A percentile compares a stretch with the other conserved stretches of the same genome.
phyloP scores from a whole-genome alignment of 225 moss, liverwort and hornwort species.

The Physcomitrium patens region DNA sequence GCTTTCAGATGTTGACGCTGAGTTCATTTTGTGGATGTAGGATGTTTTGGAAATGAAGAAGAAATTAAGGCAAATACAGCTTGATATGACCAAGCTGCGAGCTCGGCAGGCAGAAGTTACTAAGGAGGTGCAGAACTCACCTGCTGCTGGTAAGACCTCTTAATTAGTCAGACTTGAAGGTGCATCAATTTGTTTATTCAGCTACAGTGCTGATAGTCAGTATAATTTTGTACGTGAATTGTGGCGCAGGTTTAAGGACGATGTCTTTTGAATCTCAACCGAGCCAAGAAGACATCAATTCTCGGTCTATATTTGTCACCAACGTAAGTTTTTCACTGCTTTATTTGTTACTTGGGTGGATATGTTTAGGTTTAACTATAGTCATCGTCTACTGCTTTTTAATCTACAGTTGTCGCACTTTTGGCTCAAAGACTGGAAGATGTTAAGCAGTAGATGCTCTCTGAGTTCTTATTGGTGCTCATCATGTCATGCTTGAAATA shows the following conservation, averaged over 20 bases:
- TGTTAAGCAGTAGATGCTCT: background rate
- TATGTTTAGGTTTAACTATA: background rate
- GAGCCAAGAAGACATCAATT: constrained; percentile 75
- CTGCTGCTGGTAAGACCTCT: constrained; percentile 57
- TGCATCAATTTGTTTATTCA: background rate
- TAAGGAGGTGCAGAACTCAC: constrained; percentile 86
- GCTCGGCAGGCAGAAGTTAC: constrained; percentile 96
- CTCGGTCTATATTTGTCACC: constrained; percentile 78
- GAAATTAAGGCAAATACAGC: constrained; percentile 94
- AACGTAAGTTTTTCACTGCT: constrained; percentile 65
- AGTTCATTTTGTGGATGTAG: constrained; percentile 33
- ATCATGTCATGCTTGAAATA: constrained; percentile 5
- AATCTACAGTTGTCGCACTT: background rate
- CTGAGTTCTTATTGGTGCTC: constrained; percentile 17
- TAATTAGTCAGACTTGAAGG: constrained; percentile 11
- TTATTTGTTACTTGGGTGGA: background rate
- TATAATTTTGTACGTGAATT: background rate
- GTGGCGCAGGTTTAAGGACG: constrained; percentile 51
- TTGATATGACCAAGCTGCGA: constrained; percentile 97
- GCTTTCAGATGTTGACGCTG: background rate
- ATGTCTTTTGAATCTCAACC: constrained; percentile 60
- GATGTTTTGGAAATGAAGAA: constrained; percentile 97
- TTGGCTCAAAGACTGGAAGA: background rate
- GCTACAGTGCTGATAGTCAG: background rate
- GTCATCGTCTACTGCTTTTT: background rate